Percentiles rank a stretch among this genome's conserved stretches.
These are phyloP conservation scores for Suhomyces xylopsoci DNA, from an alignment of 805 yeast species.

Conservation along the genomic window DNA sequence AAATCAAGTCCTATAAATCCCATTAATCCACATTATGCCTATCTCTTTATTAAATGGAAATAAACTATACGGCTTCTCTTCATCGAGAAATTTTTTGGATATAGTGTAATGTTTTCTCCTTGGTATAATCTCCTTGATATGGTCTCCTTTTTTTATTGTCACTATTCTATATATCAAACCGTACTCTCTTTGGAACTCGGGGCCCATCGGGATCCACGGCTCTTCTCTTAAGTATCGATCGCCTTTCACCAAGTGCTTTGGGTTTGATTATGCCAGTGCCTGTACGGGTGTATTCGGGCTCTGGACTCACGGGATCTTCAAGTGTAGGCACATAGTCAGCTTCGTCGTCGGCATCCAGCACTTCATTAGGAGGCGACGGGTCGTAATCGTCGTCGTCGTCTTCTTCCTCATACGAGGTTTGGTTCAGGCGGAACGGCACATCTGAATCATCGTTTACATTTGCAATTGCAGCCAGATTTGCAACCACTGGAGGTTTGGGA, in stretches of 20 bases:
- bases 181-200: constrained; percentile 22
- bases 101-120: too few species aligned
- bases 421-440: neutral
- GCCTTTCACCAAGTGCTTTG: neutral
- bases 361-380: neutral
- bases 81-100: too few species aligned
- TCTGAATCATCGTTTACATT: neutral
- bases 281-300: neutral
- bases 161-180: constrained; percentile 19
- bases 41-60: too few species aligned
- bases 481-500: neutral
- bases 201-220: constrained; percentile 1
- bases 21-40: too few species aligned
- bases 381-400: constrained; percentile 4
- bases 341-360: constrained; percentile 11
- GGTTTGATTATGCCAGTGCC: neutral
- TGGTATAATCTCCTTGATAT: too few species aligned
- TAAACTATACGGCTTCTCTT: too few species aligned
- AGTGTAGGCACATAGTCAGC: constrained; percentile 11
- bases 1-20: too few species aligned
- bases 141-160: too few species aligned
- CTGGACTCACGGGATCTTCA: neutral
- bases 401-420: neutral
- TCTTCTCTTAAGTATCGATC: constrained; percentile 5
- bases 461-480: neutral